Base-by-base conservation (phyloP, 2,329 filamentous ascomycete species). In the Paraphaeosphaeria sporulosa region DNA sequence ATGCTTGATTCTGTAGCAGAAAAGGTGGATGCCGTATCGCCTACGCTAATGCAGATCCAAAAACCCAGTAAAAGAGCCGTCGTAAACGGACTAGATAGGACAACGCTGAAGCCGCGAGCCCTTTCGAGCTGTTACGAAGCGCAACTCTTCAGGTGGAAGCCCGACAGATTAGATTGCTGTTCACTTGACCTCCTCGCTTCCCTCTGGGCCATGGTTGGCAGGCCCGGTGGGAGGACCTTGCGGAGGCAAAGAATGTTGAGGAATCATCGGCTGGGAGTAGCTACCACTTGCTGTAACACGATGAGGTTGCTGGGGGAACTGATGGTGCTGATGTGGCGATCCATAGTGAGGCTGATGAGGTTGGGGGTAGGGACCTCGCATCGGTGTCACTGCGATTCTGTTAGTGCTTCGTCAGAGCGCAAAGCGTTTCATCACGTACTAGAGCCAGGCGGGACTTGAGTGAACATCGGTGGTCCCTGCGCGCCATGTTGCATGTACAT, bases 401-500 rank as follows among this genome's bases (percentile, higher is more conserved):
- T 71, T 57, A 71, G 64, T 52, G 8, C 17, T 30, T 21, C 17
- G 36, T n/a, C n/a, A 15, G 8, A 1, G 2, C 44, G 8, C 40
- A 51, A 38, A 12, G 23, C 12, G 6, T 32, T 13, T 46, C 3
- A 17, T 27, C 21, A 89, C 90, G 86, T 88, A 92, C 90, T 90
- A 77, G 91, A 89, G 69, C 85, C 88, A 65, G 87, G 86, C 66
- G 91, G 90, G 67, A 90, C 90, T 34, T 87, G 86, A 60, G 84
- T 83, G 77, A 90, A 93, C 55, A 88, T 87, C 40, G 90, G 90
- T 74, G 93, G 91, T 71, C 89, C 90, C 72, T 90, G 92, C 73
- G 90, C 90, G 55, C 84, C 89, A 46, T 90, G 90, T 70, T 89
- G 91, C 89, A 94, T 92, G 64, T 82, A 85, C 86, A 90, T 82